Base-by-base conservation (phyloP, 306 rosid genomes). In the Vigna hirtella region DNA sequence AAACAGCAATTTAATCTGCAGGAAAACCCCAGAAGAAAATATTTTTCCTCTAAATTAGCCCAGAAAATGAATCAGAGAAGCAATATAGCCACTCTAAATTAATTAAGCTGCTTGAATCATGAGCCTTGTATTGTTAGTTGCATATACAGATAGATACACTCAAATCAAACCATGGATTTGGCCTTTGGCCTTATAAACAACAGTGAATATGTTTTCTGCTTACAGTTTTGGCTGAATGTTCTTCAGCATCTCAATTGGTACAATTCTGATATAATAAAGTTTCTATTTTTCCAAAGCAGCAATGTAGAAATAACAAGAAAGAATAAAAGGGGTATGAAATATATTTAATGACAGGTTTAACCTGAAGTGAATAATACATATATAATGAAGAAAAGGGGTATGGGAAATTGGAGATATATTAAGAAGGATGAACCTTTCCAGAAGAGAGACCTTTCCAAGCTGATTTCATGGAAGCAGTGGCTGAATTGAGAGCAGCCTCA, bases 401-500 rank as follows among this genome's bases (percentile, higher is more conserved):
- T 13, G 0, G 15, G 0, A 9, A 12, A 49, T 1, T 50, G 6
- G 4, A 17, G 18, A 56, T 9, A 56, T 10, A 61, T 30, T 62
- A 88, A 77, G 97, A 89, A 83, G 99, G 99, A 82, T 95, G 99
- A 81, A 95, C 98, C 87, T 87, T 95, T 20, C 76, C 78, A 6
- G 91, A 70, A 12, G 98, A 88, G 45, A 92, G 28, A 16, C 93
- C 95, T 76, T 88, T 95, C 97, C 96, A 88, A 58, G 98, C 97
- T 1, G 99, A 85, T 87, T 87, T 93, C 97, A 93, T 88, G 40
- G 99, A 88, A 85, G 98, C 87, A 72, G 96, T 83, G 4, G 99
- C 98, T 0, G 98, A 86, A 81, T 83, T 90, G 8, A 90, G 36
- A 0, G 96, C 93, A 20, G 97, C 96, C 75, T 91, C 98, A 63